Conservation (phyloP, 495 filamentous ascomycete species). For the Aspergillus taichungensis region DNA sequence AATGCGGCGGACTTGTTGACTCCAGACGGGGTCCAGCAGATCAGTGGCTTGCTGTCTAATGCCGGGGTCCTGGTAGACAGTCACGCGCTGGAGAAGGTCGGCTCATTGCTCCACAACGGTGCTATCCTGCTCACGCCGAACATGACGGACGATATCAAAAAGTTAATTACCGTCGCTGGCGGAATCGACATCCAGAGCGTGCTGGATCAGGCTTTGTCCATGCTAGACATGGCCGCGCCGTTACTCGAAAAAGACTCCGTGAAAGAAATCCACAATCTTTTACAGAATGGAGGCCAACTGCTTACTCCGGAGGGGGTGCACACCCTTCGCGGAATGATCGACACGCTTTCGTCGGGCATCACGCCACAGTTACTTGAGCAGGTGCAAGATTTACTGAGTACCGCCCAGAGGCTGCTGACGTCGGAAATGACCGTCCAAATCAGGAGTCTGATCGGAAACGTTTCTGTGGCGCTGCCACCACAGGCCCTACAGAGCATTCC, state of each 20-base stretch:
- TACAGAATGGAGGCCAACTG: not conserved
- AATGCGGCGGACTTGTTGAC: not conserved
- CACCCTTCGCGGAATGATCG: not conserved
- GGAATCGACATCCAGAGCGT: not conserved
- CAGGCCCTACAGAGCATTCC: not conserved
- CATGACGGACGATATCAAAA: not conserved
- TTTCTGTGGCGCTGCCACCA: not conserved
- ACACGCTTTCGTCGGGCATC: not conserved
- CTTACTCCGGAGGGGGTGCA: not conserved
- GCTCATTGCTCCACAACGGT: not conserved
- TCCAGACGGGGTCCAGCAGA: too few species aligned
- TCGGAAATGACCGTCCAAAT: not conserved
- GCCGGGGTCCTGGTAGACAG: not conserved
- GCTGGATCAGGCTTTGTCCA: not conserved
- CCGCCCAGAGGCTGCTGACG: not conserved
- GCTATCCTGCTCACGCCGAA: not conserved
- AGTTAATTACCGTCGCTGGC: too few species aligned
- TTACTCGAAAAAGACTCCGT: too few species aligned
- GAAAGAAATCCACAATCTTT: too few species aligned
- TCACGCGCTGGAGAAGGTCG: not conserved
- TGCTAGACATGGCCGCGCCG: not conserved
- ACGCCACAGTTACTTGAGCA: not conserved
- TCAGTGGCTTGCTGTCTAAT: too few species aligned
- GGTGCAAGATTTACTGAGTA: not conserved
- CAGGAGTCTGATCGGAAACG: not conserved